Evolutionary conservation across 2,329 filamentous ascomycete genomes (phyloP).

Genomic region (Juglanconis oblonga): DNA sequence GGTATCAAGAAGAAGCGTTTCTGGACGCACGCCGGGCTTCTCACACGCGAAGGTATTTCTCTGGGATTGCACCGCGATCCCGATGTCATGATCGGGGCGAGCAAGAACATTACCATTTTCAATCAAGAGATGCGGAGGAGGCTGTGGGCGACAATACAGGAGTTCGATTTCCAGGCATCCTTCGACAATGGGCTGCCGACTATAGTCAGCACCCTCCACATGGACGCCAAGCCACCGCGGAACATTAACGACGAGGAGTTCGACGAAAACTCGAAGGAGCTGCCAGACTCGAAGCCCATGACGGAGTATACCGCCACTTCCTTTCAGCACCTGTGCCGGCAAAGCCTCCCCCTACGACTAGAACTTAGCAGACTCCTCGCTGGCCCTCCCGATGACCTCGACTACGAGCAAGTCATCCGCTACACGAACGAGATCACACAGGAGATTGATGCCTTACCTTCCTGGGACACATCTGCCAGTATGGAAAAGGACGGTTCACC

Average conservation of each 20-base stretch:
- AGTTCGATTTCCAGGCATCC: slow-evolving; percentile 60
- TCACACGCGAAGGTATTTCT: slow-evolving; percentile 56
- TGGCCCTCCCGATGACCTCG: slow-evolving; percentile 51
- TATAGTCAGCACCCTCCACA: slow-evolving; percentile 54
- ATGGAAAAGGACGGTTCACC: slow-evolving; percentile 35
- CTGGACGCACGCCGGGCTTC: slow-evolving; percentile 54
- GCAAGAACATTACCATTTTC: slow-evolving; percentile 49
- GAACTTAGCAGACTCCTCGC: slow-evolving; percentile 57
- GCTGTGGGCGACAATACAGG: slow-evolving; percentile 60
- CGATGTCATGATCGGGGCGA: slow-evolving; percentile 46
- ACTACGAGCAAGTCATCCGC: slow-evolving; percentile 60
- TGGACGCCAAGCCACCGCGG: slow-evolving; percentile 52
- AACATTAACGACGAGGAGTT: slow-evolving; percentile 60
- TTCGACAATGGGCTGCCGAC: slow-evolving; percentile 60
- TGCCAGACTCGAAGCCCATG: slow-evolving; percentile 49
- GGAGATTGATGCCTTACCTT: slow-evolving; percentile 57
- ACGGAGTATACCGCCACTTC: slow-evolving; percentile 57
- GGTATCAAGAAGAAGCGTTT: slow-evolving; percentile 64
- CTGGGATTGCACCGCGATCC: slow-evolving; percentile 60
- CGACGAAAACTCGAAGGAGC: slow-evolving; percentile 47
- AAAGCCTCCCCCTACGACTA: slow-evolving; percentile 53
- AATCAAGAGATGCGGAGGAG: slow-evolving; percentile 61
- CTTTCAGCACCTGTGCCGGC: slow-evolving; percentile 56
- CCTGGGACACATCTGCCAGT: slow-evolving; percentile 45
- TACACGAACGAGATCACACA: slow-evolving; percentile 60